Evolutionary conservation across 768 basidiomycete species (phyloP), one percentile per base, ranked within the genome.

Genomic region (Termitomyces bulborhizus): DNA sequence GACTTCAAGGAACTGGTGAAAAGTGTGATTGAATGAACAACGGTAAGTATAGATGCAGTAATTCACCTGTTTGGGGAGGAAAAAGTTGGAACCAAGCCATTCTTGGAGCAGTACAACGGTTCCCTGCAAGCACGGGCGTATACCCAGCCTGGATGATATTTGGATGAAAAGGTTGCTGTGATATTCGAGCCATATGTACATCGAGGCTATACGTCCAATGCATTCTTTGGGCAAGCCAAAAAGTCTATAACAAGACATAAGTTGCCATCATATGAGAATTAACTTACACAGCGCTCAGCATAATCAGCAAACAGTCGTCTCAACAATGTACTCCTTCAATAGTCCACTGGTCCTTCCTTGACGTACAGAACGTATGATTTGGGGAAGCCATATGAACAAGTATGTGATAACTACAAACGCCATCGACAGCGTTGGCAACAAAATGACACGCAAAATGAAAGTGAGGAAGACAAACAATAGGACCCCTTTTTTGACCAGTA

Each of bases 141-240:
- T 9, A 84, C 74, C 89, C 89, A 91, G 39, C 50, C 55, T 56
- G 34, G 8, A 37, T 16, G 34, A 39, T n/a, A 7, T 27, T 39
- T 8, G 12, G 11, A 39, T 37, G 24, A 12, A n/a, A 26, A 39
- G 12, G 26, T 27, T n/a, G 13, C 16, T n/a, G 16, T 27, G 9
- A 49, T n/a, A 37, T 70, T 88, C 90, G 59, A 41, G 24, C 31
- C 13, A 26, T 53, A 75, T 85, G 57, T 64, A 93, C 91, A 65
- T 57, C 85, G 78, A 13, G 88, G 82, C 58, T 88, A 79, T 15
- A 92, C 76, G 56, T 95, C 92, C 54, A 95, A 76, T 6, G 94
- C 87, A 63, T 95, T 97, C 64, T 83, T 83, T 0, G 92, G 89
- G 64, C 89, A 95, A 1, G 77, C 78, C 65, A 94, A 72, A 60